Percentiles rank a stretch among this genome's conserved stretches.
Conservation (phyloP, 306 rosid genomes). For the Carpinus viminea region DNA sequence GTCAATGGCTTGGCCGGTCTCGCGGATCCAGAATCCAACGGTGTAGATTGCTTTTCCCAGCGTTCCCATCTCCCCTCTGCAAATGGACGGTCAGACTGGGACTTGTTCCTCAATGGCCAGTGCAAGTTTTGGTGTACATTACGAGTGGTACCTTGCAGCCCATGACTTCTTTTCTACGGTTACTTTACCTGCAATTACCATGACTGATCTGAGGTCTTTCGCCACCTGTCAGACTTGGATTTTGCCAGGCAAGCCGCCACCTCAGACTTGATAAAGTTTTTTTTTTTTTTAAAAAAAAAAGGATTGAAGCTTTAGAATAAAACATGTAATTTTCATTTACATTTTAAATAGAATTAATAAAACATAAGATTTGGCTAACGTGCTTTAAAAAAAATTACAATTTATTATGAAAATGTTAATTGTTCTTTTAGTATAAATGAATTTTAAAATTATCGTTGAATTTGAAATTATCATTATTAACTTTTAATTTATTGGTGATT, state of each 20-base stretch:
- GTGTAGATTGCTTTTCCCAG: constrained; percentile 81
- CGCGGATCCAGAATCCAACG: constrained; percentile 98
- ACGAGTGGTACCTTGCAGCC: background rate
- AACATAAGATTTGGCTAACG: too few species aligned
- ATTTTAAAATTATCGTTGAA: too few species aligned
- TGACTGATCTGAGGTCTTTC: background rate
- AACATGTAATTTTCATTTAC: too few species aligned
- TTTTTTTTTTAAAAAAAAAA: too few species aligned
- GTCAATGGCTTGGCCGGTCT: constrained; percentile 92
- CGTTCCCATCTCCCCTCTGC: constrained; percentile 59
- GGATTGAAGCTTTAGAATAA: too few species aligned
- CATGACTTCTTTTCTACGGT: background rate
- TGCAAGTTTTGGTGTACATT: background rate
- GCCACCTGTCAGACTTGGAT: background rate
- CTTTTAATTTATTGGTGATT: too few species aligned
- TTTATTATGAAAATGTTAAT: too few species aligned
- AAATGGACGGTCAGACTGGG: background rate
- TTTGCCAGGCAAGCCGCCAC: background rate
- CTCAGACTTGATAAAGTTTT: background rate
- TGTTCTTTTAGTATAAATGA: too few species aligned
- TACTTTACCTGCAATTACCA: background rate
- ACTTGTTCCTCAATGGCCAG: background rate
- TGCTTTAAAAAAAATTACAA: too few species aligned
- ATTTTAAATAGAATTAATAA: too few species aligned
- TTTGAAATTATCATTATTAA: too few species aligned